Evolutionary conservation across 2,329 filamentous ascomycete genomes (phyloP).

Genomic region (Thielaviopsis punctulata): DNA sequence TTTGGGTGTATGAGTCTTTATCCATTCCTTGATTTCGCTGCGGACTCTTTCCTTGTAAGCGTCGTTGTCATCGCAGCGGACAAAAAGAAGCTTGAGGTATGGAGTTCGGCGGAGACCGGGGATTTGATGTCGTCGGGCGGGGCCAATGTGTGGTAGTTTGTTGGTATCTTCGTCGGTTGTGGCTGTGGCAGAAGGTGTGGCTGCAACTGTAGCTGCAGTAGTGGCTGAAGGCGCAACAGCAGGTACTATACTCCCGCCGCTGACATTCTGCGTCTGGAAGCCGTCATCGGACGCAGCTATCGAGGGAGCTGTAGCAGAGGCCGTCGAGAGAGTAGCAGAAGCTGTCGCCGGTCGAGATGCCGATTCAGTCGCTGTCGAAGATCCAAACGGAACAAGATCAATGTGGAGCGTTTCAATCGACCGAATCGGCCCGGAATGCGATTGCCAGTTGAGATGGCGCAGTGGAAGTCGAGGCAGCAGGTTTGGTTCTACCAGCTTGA

Average conservation of each 20-base stretch:
- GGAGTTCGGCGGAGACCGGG: slow-evolving; percentile 83
- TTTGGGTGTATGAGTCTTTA: slow-evolving; percentile 53
- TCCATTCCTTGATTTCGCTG: slow-evolving; percentile 74
- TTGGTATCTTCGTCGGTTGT: slow-evolving; percentile 18
- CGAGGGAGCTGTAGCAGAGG: slow-evolving; percentile 18
- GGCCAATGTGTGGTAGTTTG: slow-evolving; percentile 18
- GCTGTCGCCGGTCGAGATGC: slow-evolving; percentile 27
- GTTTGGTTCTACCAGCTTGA: slow-evolving; percentile 62
- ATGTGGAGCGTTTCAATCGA: slow-evolving; percentile 89
- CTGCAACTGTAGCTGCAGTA: slow-evolving; percentile 15
- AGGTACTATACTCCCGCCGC: slow-evolving; percentile 19
- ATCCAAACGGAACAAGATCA: slow-evolving; percentile 64
- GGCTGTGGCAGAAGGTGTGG: slow-evolving; percentile 16
- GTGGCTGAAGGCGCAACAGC: slow-evolving; percentile 21
- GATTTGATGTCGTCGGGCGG: slow-evolving; percentile 74
- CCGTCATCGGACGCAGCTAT: slow-evolving; percentile 33
- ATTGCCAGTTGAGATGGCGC: slow-evolving; percentile 92
- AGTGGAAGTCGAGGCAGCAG: slow-evolving; percentile 67
- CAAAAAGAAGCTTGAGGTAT: slow-evolving; percentile 76
- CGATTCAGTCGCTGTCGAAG: no score
- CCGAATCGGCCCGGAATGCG: slow-evolving; percentile 72
- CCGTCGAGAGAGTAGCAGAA: slow-evolving; percentile 19
- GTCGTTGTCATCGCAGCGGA: slow-evolving; percentile 92
- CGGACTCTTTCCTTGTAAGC: slow-evolving; percentile 70
- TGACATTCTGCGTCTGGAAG: slow-evolving; percentile 39